Evolutionary conservation across 306 rosid species (phyloP), one percentile per base, ranked within the genome.

Genomic region (Cyamopsis tetragonoloba): DNA sequence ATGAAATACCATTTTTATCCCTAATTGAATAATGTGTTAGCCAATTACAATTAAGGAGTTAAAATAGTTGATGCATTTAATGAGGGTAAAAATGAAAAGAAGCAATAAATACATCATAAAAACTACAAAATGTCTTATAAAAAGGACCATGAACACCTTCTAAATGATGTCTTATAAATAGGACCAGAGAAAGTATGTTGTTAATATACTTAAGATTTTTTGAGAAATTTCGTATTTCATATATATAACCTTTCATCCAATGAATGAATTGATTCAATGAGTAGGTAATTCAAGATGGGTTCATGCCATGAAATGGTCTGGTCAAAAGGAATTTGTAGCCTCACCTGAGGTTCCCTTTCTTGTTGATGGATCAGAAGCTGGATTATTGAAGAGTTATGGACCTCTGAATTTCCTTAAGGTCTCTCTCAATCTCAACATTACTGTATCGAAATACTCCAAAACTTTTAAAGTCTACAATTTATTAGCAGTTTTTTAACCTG

Each of bases 261-360:
- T 30, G 44, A 47, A 68, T 69, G 64, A 46, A 27, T 32, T 61
- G 55, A 39, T 79, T 5, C 62, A 31, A 42, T 46, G 78, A 64
- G 32, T 73, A 91, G 98, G 98, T 68, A 91, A 91, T 77, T 91
- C 98, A 75, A 91, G 95, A 73, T 91, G 96, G 96, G 98, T 91
- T 72, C 89, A 87, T 75, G 87, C 95, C 47, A 87, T 92, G 95
- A 79, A 87, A 77, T 89, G 96, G 96, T 83, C 98, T 38, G 92
- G 98, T 75, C 89, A 87, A 83, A 75, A 82, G 61, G 74, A 83
- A 66, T 92, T 89, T 69, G 80, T 32, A 26, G 77, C 80, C 66
- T 80, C 95, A n/a, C 66, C 85, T 6, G 89, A 92, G 53, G 84
- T 77, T 78, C 83, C 95, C 67, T 92, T 87, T 62, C 48, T 74